Evolutionary conservation across 2,329 filamentous ascomycete species (phyloP).

Genomic region (Zopfia rhizophila): DNA sequence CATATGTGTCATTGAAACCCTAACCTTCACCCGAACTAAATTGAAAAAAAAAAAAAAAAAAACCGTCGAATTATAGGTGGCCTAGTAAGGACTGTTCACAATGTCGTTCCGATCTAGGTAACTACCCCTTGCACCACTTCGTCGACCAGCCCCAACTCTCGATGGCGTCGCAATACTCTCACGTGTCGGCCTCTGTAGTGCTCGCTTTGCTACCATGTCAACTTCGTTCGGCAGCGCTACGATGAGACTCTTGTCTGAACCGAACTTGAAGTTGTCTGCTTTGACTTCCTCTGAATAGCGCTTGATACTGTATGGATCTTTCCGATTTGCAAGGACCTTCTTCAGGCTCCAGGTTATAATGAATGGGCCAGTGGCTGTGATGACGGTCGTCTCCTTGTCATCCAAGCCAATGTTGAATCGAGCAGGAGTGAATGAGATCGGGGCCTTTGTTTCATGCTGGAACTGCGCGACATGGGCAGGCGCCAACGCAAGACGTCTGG

Average conservation of each 20-base stretch:
- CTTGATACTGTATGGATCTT: constrained; percentile 95
- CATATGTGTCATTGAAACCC: neutral
- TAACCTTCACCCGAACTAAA: neutral
- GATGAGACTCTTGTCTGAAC: constrained; percentile 97
- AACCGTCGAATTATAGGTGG: neutral
- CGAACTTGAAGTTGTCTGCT: constrained; percentile 98
- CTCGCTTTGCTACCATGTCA: constrained; percentile 92
- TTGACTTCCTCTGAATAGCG: constrained; percentile 95
- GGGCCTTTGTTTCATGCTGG: constrained; percentile 91
- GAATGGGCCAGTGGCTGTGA: constrained; percentile 95
- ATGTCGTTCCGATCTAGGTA: constrained; percentile 84
- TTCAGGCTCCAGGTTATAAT: constrained; percentile 96
- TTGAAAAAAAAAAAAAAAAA: neutral
- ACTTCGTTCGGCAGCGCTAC: constrained; percentile 97
- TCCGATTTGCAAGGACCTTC: constrained; percentile 82
- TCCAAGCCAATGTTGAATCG: constrained; percentile 92
- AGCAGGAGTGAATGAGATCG: constrained; percentile 87
- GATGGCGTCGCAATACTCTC: constrained; percentile 83
- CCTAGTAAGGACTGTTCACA: constrained; percentile 75
- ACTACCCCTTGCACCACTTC: constrained; percentile 63
- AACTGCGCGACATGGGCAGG: constrained; percentile 97
- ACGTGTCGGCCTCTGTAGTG: constrained; percentile 85
- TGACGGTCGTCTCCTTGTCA: constrained; percentile 87
- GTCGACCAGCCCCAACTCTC: constrained; percentile 56
- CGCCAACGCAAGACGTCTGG: constrained; percentile 86